A percentile compares a stretch with the other conserved stretches of the same genome.
Conservation (phyloP, 495 filamentous ascomycete genomes). For the Entonaema liquescens region DNA sequence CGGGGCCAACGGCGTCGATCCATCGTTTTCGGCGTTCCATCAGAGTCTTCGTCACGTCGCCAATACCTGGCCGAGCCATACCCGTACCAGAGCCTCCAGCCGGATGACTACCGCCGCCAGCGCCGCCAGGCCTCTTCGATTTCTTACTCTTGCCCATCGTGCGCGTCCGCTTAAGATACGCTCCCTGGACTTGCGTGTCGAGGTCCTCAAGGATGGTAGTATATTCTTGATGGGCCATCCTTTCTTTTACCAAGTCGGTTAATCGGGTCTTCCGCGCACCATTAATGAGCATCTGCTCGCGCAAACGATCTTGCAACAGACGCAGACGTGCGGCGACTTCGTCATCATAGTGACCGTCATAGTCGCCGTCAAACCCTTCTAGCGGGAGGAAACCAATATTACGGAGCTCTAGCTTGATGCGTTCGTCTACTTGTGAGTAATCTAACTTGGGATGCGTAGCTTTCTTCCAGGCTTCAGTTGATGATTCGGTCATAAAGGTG, state of each 20-base stretch:
- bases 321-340: constrained; percentile 91
- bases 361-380: constrained; percentile 71
- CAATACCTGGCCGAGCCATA: constrained; percentile 81
- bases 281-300: constrained; percentile 82
- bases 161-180: constrained; percentile 95
- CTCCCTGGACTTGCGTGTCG: constrained; percentile 92
- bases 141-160: constrained; percentile 89
- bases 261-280: constrained; percentile 88
- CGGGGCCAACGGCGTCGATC: constrained; percentile 85
- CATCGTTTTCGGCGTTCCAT: constrained; percentile 90
- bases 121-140: constrained; percentile 76
- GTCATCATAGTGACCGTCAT: constrained; percentile 90
- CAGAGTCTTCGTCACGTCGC: constrained; percentile 84
- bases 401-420: constrained; percentile 89
- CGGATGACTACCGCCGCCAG: constrained; percentile 62
- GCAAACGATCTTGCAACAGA: constrained; percentile 80
- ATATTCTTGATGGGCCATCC: constrained; percentile 95
- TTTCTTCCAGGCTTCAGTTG: constrained; percentile 65
- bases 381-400: constrained; percentile 87
- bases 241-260: constrained; percentile 83
- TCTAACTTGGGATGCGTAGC: constrained; percentile 73
- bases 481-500: constrained; percentile 78
- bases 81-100: constrained; percentile 58
- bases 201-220: constrained; percentile 96
- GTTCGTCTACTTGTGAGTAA: constrained; percentile 85